Conservation (phyloP, 306 rosid species). For the Geum urbanum region DNA sequence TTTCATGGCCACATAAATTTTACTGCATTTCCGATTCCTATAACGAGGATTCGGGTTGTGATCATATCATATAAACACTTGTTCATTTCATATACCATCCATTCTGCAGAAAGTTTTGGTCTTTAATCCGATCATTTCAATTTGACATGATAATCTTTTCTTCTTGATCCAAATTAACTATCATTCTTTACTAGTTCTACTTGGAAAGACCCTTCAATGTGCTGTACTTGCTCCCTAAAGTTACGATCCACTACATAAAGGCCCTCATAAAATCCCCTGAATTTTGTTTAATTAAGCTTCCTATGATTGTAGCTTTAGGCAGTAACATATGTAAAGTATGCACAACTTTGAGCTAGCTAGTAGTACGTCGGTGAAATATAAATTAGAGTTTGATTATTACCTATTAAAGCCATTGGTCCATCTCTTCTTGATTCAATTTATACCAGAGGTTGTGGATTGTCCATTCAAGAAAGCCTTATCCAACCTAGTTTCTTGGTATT, state of each 20-base stretch:
- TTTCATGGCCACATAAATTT: not conserved
- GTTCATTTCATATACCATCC: slow-evolving; percentile 6
- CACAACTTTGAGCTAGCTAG: slow-evolving; percentile 21
- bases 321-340: slow-evolving; percentile 20
- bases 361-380: slow-evolving; percentile 5
- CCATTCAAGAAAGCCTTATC: slow-evolving; percentile 37
- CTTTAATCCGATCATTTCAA: not conserved
- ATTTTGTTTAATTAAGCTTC: slow-evolving; percentile 19
- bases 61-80: not conserved
- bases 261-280: slow-evolving; percentile 26
- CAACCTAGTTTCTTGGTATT: slow-evolving; percentile 15
- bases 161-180: not conserved
- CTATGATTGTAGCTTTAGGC: slow-evolving; percentile 15
- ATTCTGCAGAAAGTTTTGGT: not conserved
- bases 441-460: slow-evolving; percentile 36
- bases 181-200: slow-evolving; percentile 9
- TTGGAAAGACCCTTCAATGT: slow-evolving; percentile 16
- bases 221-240: slow-evolving; percentile 33
- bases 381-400: slow-evolving; percentile 9
- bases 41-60: not conserved
- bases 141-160: not conserved
- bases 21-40: slow-evolving; percentile 17
- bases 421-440: slow-evolving; percentile 20
- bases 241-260: slow-evolving; percentile 25
- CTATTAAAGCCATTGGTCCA: slow-evolving; percentile 27